Conservation (phyloP, 345 rosid genomes). For the Gossypium australe region DNA sequence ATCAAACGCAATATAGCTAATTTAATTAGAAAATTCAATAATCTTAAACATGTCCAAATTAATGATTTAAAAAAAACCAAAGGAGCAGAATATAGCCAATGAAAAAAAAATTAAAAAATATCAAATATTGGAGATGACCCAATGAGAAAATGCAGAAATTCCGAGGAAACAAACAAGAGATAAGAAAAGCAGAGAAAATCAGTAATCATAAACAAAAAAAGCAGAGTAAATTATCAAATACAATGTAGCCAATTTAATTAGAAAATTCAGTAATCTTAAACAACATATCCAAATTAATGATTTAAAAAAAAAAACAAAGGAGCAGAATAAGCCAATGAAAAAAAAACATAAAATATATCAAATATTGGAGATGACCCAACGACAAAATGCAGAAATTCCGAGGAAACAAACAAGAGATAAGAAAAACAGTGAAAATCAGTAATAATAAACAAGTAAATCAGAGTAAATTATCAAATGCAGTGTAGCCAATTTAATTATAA, state of each 20-base stretch:
- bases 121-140: too few relatives aligned
- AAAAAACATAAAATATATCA: neutral
- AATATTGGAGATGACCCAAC: too few relatives aligned
- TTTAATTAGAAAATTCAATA: neutral
- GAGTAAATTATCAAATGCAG: neutral
- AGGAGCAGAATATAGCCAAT: neutral
- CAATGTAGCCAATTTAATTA: neutral
- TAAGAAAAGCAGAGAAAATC: neutral
- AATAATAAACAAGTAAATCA: neutral
- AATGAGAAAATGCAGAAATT: neutral
- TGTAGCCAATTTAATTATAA: too few relatives aligned
- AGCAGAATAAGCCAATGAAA: neutral
- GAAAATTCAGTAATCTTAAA: neutral
- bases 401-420: neutral
- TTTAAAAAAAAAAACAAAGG: too few relatives aligned
- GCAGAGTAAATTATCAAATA: neutral
- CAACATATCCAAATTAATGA: too few relatives aligned
- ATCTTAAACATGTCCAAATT: neutral
- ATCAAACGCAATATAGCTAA: neutral
- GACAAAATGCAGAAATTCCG: neutral
- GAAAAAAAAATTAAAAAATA: neutral
- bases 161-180: neutral
- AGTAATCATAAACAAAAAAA: too few relatives aligned
- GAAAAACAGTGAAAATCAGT: neutral
- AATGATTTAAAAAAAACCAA: too few relatives aligned